Evolutionary conservation across 2,329 filamentous ascomycete species (phyloP), one percentile per base, ranked within the genome.

Genomic region (Didymella glomerata): DNA sequence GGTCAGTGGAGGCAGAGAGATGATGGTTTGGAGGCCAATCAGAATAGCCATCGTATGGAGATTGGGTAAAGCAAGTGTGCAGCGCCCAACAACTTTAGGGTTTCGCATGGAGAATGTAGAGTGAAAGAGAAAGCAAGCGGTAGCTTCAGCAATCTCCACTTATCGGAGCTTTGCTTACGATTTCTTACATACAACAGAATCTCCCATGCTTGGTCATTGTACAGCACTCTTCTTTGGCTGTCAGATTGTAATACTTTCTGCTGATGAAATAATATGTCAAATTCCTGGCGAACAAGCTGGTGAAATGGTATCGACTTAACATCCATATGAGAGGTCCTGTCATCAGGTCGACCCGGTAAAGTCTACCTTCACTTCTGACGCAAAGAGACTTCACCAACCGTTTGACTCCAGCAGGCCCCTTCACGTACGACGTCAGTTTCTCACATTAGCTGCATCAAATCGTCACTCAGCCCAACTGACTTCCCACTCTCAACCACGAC

Each of bases 121-220:
- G 22, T 41, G 42, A 38, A 48, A 14, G 14, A 9, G 3, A n/a
- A 9, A 7, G 4, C 13, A 27, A 42, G 25, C 10, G 34, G 14
- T 20, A 34, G 20, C 9, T 3, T 44, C 8, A 34, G 38, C 25
- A 27, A n/a, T n/a, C n/a, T n/a, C n/a, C n/a, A n/a, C n/a, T n/a
- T n/a, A n/a, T n/a, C n/a, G n/a, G n/a, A n/a, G n/a, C n/a, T n/a
- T n/a, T n/a, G n/a, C n/a, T n/a, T n/a, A n/a, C n/a, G n/a, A n/a
- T n/a, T n/a, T n/a, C n/a, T n/a, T n/a, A n/a, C n/a, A n/a, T n/a
- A 28, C 10, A n/a, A 40, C 42, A 52, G 42, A 44, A 24, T 4
- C 36, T 57, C 11, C n/a, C 44, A 11, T 57, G 48, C 38, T 45
- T 48, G 10, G 44, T 48, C 24, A 44, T 52, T 44, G 44, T 52